These are phyloP conservation scores for Sungouiella thailandica DNA, from an alignment of 805 yeast genomes.

Conservation along the genomic window DNA sequence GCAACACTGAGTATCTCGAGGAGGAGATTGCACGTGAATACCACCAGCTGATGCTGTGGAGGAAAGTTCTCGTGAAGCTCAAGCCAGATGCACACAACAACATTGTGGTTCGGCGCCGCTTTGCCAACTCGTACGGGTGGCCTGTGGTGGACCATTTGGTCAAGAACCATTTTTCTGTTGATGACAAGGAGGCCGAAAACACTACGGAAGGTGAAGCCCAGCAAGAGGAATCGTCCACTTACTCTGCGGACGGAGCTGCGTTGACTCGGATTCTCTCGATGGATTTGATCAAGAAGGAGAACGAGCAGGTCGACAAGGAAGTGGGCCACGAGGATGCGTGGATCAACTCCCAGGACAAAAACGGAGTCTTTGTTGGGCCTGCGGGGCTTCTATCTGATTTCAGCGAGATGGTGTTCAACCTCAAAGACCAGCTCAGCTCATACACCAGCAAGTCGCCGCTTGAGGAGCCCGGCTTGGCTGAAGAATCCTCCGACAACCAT, in stretches of 20 bases:
- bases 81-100: conserved; percentile 95
- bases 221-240: too few relatives aligned
- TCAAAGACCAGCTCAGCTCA: conserved; percentile 26
- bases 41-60: conserved; percentile 82
- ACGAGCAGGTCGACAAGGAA: conserved; percentile 28
- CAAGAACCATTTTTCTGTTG: conserved; percentile 50
- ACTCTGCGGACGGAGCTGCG: conserved; percentile 14
- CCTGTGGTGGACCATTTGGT: conserved; percentile 82
- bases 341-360: conserved; percentile 43
- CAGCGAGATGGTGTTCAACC: conserved; percentile 50
- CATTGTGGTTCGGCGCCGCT: conserved; percentile 80
- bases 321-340: conserved; percentile 37
- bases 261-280: conserved; percentile 24
- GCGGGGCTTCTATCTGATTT: conserved; percentile 66
- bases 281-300: conserved; percentile 32
- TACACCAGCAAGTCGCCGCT: conserved; percentile 2
- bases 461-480: not conserved
- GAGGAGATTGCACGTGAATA: conserved; percentile 86
- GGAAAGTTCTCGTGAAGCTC: conserved; percentile 81
- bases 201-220: not conserved
- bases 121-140: conserved; percentile 95
- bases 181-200: conserved; percentile 10
- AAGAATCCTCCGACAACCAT: not conserved
- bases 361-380: conserved; percentile 55
- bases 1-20: conserved; percentile 44